These are phyloP conservation scores for Acer yangbiense DNA, from an alignment of 345 rosid species.

Conservation along the genomic window DNA sequence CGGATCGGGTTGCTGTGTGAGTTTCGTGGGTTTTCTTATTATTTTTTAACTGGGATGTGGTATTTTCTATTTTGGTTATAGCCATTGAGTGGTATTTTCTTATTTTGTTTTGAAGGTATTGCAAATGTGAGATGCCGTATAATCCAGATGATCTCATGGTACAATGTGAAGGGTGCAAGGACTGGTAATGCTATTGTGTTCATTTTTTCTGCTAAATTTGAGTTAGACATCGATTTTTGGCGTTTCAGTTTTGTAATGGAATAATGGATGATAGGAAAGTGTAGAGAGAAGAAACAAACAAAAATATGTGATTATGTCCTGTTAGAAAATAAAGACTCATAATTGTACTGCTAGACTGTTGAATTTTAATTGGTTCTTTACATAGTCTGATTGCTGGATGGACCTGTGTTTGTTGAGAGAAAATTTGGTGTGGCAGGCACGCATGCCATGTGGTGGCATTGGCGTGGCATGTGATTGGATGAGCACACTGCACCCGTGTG, in stretches of 20 bases:
- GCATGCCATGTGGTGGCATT: background rate
- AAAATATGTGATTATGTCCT: background rate
- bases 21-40: slow-evolving; percentile 35
- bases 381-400: background rate
- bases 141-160: slow-evolving; percentile 95
- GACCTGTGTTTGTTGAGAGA: background rate
- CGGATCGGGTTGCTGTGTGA: slow-evolving; percentile 92
- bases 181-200: slow-evolving; percentile 59
- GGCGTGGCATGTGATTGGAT: background rate
- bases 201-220: background rate
- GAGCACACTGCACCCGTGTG: background rate
- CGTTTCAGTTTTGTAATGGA: background rate
- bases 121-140: slow-evolving; percentile 95
- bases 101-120: slow-evolving; percentile 56
- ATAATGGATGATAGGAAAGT: background rate
- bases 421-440: too few species aligned
- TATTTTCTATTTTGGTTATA: background rate
- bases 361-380: background rate
- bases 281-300: background rate
- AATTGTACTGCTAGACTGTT: background rate
- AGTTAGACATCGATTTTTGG: background rate
- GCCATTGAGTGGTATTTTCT: slow-evolving; percentile 17
- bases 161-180: slow-evolving; percentile 90
- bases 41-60: background rate
- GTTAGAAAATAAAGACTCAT: background rate